phyloP scores from a whole-genome alignment of 768 basidiomycete genomes.

The Trametes cubensis region DNA sequence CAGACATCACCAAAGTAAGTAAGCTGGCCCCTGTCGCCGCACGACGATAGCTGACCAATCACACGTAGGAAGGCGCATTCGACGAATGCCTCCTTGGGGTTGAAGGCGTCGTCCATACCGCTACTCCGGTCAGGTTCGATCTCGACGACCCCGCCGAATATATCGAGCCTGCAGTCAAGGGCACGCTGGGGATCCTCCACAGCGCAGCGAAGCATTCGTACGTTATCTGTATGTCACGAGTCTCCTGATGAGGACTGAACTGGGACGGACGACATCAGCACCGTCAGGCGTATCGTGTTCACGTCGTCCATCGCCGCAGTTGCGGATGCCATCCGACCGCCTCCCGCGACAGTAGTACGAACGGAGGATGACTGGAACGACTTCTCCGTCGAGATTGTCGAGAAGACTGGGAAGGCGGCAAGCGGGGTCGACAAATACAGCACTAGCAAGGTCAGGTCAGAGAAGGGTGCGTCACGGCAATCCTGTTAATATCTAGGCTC shows the following conservation, averaged over 20 bases:
- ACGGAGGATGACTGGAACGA: constrained; percentile 67
- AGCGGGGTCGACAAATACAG: background rate
- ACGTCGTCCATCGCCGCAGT: constrained; percentile 56
- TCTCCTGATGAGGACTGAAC: too few relatives aligned
- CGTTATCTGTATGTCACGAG: background rate
- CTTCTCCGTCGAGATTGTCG: constrained; percentile 36
- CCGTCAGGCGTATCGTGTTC: constrained; percentile 66
- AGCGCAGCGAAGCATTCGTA: constrained; percentile 39
- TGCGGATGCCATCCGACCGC: constrained; percentile 26
- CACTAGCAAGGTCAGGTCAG: background rate
- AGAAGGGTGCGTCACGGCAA: constrained; percentile 27
- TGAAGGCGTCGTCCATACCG: constrained; percentile 68
- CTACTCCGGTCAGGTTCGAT: constrained; percentile 58
- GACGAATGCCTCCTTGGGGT: constrained; percentile 28
- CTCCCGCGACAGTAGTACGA: constrained; percentile 33
- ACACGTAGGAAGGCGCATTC: too few relatives aligned
- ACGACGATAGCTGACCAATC: too few relatives aligned
- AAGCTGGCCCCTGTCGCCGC: too few relatives aligned
- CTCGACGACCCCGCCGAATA: constrained; percentile 52
- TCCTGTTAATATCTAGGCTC: background rate
- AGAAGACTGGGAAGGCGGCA: too few relatives aligned
- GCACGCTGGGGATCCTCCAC: constrained; percentile 64
- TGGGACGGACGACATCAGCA: background rate
- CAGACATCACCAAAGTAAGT: background rate
- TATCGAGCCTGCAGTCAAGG: constrained; percentile 72